Evolutionary conservation across 306 rosid species (phyloP).

Genomic region (Vigna unguiculata): DNA sequence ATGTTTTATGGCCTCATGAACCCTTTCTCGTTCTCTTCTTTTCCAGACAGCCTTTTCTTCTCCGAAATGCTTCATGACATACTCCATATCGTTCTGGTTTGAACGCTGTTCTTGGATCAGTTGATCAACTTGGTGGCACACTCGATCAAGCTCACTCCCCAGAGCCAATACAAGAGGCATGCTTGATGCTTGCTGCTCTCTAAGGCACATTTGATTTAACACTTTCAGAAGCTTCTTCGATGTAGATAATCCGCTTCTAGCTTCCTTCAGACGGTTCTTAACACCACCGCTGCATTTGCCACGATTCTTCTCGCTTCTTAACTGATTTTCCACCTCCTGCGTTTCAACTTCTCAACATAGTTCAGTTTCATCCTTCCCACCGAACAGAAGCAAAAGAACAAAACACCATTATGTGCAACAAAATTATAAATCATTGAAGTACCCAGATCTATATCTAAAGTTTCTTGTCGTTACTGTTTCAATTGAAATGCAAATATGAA

Average conservation of each 20-base stretch:
- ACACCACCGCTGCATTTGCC: constrained; percentile 49
- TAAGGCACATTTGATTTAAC: constrained; percentile 63
- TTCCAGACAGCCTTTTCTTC: constrained; percentile 86
- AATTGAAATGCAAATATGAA: not conserved
- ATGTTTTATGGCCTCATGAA: constrained; percentile 59
- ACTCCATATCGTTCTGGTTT: constrained; percentile 57
- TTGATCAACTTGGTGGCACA: constrained; percentile 64
- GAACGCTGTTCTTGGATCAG: constrained; percentile 62
- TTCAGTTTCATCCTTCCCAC: constrained; percentile 40
- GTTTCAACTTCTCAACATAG: constrained; percentile 32
- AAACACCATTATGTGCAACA: not conserved
- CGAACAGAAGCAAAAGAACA: constrained; percentile 21
- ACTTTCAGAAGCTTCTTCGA: constrained; percentile 84
- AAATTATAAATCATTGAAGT: not conserved
- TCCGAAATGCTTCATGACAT: constrained; percentile 61
- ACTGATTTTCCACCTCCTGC: constrained; percentile 60
- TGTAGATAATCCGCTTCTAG: constrained; percentile 69
- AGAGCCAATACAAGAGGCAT: constrained; percentile 68
- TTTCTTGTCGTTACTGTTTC: constrained; percentile 16
- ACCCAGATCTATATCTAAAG: not conserved
- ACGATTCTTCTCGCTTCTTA: constrained; percentile 47
- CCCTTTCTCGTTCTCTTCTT: constrained; percentile 71
- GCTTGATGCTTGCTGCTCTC: constrained; percentile 63
- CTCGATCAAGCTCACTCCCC: constrained; percentile 72
- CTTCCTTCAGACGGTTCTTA: constrained; percentile 75